These are phyloP conservation scores for Citrus cavaleriei DNA, from an alignment of 345 rosid genomes.

Conservation along the genomic window DNA sequence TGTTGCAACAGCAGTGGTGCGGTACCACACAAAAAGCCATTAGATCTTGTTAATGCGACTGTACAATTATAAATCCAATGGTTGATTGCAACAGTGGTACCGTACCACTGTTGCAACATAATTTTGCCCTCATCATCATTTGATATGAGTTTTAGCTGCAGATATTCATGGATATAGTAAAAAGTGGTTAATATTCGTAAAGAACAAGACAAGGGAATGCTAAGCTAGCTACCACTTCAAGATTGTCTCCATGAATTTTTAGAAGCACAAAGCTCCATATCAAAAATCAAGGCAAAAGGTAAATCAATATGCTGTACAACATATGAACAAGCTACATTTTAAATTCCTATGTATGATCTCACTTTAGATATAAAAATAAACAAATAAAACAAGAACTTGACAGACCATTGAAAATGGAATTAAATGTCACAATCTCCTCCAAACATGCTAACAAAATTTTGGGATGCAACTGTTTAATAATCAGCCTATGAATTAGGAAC, in stretches of 20 bases:
- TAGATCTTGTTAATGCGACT: too few species aligned
- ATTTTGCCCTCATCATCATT: too few species aligned
- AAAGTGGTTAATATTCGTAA: not conserved
- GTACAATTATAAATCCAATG: too few species aligned
- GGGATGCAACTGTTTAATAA: not conserved
- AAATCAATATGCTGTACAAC: not conserved
- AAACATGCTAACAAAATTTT: not conserved
- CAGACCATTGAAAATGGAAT: not conserved
- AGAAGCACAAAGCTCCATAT: not conserved
- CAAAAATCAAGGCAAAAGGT: conserved; percentile 4
- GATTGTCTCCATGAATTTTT: conserved; percentile 9
- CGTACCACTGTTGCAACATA: too few species aligned
- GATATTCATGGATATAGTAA: not conserved
- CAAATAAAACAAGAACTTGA: not conserved
- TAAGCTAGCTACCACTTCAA: conserved; percentile 7
- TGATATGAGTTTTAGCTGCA: not conserved
- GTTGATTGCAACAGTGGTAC: too few species aligned
- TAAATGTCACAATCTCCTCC: conserved; percentile 2
- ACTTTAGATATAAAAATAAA: not conserved
- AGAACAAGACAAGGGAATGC: conserved; percentile 6
- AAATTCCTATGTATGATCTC: not conserved
- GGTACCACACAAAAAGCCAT: too few species aligned
- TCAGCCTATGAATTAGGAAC: too few species aligned
- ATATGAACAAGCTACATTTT: not conserved
- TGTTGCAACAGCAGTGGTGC: too few species aligned